Evolutionary conservation across 331 rosid genomes (phyloP).

Genomic region (Acacia pycnantha): DNA sequence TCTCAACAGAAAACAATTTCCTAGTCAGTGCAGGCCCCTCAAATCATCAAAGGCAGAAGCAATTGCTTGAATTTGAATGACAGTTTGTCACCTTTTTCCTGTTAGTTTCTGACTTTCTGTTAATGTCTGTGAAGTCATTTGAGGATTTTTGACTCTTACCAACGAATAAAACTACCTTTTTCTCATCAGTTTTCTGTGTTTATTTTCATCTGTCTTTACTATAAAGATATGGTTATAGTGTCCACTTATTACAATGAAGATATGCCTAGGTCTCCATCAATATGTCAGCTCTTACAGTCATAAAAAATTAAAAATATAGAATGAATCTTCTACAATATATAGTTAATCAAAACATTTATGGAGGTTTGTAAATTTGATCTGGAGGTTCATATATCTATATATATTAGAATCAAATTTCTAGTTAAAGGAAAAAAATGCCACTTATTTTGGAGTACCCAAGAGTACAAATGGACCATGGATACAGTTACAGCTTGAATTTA

Average conservation of each 20-base stretch:
- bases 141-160: neutral
- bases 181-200: neutral
- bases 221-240: neutral
- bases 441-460: neutral
- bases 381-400: neutral
- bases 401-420: neutral
- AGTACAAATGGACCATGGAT: neutral
- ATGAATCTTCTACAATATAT: neutral
- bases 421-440: neutral
- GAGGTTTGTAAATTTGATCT: neutral
- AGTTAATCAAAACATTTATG: neutral
- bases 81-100: neutral
- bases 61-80: neutral
- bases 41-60: neutral
- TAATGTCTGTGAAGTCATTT: neutral
- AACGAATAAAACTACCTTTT: neutral
- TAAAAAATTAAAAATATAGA: neutral
- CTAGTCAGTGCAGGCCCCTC: neutral
- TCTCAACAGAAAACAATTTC: neutral
- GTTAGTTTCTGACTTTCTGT: neutral
- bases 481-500: neutral
- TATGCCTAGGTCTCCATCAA: neutral
- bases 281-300: neutral
- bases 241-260: neutral
- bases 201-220: neutral